These are phyloP conservation scores for Hippophae gyantsensis DNA, from an alignment of 306 rosid genomes.

Conservation along the genomic window DNA sequence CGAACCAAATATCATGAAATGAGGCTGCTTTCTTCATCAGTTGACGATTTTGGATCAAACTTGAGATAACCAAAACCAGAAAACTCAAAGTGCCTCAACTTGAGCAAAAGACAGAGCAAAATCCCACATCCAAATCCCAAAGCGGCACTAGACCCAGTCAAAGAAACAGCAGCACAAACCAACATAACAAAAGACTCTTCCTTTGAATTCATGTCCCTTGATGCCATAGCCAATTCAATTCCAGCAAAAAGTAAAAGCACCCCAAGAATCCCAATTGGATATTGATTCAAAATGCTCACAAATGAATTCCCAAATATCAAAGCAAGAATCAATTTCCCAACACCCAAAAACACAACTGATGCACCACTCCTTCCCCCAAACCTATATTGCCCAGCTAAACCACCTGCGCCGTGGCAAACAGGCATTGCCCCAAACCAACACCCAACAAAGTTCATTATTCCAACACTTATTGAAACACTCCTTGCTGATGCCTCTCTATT, in stretches of 20 bases:
- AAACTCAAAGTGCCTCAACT: conserved; percentile 48
- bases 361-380: conserved; percentile 80
- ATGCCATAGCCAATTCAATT: conserved; percentile 66
- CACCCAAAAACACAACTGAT: conserved; percentile 57
- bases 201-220: conserved; percentile 53
- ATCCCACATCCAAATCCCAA: conserved; percentile 68
- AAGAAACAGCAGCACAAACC: conserved; percentile 71
- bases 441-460: conserved; percentile 62
- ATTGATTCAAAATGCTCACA: conserved; percentile 40
- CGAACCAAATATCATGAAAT: conserved; percentile 12
- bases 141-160: conserved; percentile 70
- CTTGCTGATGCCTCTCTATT: conserved; percentile 58
- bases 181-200: conserved; percentile 64
- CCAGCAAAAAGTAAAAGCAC: conserved; percentile 68
- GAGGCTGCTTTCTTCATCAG: conserved; percentile 25
- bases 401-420: conserved; percentile 83
- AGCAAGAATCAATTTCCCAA: conserved; percentile 49
- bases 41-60: conserved; percentile 16
- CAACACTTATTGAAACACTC: conserved; percentile 60
- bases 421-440: conserved; percentile 97
- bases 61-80: conserved; percentile 11
- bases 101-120: conserved; percentile 40
- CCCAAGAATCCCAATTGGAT: conserved; percentile 60
- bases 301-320: conserved; percentile 58
- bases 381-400: conserved; percentile 74